Evolutionary conservation across 345 rosid genomes (phyloP).

Genomic region (Camelina sativa): DNA sequence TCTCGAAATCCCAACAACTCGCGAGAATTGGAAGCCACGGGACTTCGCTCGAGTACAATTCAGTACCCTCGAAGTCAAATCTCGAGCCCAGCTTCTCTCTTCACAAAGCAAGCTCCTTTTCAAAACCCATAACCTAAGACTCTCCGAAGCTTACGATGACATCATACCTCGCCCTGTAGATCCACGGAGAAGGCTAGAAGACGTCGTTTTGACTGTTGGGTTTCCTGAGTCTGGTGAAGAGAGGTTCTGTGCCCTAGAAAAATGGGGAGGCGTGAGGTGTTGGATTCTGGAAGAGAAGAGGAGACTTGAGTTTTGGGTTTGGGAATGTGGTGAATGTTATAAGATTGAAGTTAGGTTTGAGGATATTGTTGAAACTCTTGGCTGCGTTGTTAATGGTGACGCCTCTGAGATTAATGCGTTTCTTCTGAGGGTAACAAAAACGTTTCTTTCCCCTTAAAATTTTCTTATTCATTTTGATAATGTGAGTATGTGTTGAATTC

Average conservation of each 20-base stretch:
- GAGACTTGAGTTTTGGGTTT: conserved; percentile 75
- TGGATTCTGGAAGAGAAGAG: conserved; percentile 83
- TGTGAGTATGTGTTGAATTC: not conserved
- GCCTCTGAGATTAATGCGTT: conserved; percentile 51
- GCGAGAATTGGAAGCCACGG: conserved; percentile 80
- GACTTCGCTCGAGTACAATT: conserved; percentile 82
- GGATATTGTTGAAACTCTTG: conserved; percentile 70
- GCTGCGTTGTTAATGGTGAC: conserved; percentile 50
- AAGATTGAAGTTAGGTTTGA: conserved; percentile 73
- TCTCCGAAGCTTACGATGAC: conserved; percentile 68
- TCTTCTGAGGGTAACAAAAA: conserved; percentile 65
- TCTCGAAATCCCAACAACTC: conserved; percentile 66
- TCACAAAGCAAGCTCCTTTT: conserved; percentile 54
- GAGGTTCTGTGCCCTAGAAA: conserved; percentile 59
- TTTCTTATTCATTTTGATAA: too few relatives aligned
- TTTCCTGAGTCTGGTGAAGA: conserved; percentile 48
- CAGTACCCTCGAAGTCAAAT: conserved; percentile 57
- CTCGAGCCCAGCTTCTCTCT: conserved; percentile 54
- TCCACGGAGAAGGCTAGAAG: conserved; percentile 50
- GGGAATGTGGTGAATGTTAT: conserved; percentile 54
- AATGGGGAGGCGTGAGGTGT: conserved; percentile 71
- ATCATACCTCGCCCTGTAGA: conserved; percentile 68
- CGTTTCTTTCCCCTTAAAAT: not conserved
- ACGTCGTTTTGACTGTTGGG: conserved; percentile 59
- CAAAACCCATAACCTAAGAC: conserved; percentile 55